Conservation (phyloP, 2,329 filamentous ascomycete species). For the Penicillium sp. region DNA sequence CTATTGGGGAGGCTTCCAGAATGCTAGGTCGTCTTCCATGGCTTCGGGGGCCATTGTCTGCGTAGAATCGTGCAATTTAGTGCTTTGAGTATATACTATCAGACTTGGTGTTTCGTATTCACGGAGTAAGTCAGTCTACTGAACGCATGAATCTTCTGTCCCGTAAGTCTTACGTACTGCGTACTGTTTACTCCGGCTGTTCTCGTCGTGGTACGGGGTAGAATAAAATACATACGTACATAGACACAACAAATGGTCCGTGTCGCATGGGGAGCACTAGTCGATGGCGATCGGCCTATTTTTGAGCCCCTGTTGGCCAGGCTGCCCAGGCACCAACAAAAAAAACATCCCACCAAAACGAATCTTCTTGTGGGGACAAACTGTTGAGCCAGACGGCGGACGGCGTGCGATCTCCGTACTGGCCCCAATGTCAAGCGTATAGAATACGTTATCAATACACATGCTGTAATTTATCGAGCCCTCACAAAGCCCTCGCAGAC, state of each 20-base stretch:
- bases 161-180: neutral
- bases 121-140: no score
- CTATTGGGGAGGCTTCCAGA: conserved; percentile 5
- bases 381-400: conserved; percentile 1
- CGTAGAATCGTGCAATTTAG: no score
- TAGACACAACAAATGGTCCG: neutral
- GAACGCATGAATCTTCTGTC: no score
- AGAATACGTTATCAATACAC: neutral
- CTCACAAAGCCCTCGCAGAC: no score
- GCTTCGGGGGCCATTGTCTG: neutral
- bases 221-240: no score
- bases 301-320: neutral
- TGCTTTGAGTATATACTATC: no score
- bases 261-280: neutral
- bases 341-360: neutral
- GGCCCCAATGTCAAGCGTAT: neutral
- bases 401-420: neutral
- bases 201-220: no score
- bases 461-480: neutral
- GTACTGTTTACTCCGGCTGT: neutral
- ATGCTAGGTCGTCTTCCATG: neutral
- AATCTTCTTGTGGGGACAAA: conserved; percentile 8
- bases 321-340: neutral
- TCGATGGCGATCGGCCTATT: neutral
- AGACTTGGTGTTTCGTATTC: no score